Percentiles rank a stretch among this genome's conserved stretches.
Evolutionary conservation across 139 green algal species (phyloP).

Genomic region (Closterium sp.): DNA sequence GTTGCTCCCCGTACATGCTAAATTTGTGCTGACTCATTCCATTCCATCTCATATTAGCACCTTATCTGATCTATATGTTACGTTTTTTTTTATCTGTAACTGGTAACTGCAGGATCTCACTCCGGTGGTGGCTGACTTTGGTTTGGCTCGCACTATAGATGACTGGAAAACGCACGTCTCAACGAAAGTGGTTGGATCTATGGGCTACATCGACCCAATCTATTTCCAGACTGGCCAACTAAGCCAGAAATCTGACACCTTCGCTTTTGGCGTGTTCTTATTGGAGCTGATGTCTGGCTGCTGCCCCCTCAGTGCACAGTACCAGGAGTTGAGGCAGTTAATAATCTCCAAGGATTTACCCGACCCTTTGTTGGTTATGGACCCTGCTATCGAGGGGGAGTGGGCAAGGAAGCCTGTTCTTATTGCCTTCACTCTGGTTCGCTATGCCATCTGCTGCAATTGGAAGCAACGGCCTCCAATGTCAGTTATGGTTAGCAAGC

Average conservation of each 20-base stretch:
- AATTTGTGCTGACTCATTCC: neutral
- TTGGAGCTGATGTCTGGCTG: neutral
- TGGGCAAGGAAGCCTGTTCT: neutral
- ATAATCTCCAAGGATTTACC: neutral
- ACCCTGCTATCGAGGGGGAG: neutral
- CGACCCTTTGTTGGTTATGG: neutral
- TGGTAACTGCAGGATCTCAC: neutral
- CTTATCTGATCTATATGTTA: neutral
- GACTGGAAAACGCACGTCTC: neutral
- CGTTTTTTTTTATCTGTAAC: neutral
- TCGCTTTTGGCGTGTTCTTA: neutral
- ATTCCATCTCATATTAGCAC: neutral
- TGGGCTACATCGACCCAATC: neutral
- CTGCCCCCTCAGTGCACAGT: neutral
- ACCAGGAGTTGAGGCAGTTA: neutral
- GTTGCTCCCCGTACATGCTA: neutral
- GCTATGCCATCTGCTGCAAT: neutral
- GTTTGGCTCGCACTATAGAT: neutral
- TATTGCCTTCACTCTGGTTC: neutral
- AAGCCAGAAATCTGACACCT: neutral
- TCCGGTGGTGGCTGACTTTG: neutral
- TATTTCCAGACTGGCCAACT: neutral
- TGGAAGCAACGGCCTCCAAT: neutral
- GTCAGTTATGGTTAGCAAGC: neutral
- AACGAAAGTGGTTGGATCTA: neutral